Conservation (phyloP, 2,329 filamentous ascomycete genomes). For the Aspergillus brasiliensis region DNA sequence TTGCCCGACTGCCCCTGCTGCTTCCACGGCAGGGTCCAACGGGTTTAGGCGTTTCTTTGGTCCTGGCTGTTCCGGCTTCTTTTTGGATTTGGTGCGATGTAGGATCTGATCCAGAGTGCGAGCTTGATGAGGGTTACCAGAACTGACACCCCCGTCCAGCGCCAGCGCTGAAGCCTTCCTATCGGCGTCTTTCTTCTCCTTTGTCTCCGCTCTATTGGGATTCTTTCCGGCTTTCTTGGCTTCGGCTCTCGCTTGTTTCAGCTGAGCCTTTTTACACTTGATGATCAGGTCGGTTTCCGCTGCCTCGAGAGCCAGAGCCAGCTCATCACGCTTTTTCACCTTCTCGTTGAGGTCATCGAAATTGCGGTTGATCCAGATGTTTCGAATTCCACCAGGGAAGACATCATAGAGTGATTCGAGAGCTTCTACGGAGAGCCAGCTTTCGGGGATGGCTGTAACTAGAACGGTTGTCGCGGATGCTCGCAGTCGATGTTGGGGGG, state of each 20-base stretch:
- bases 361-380: slow-evolving; percentile 95
- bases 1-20: slow-evolving; percentile 55
- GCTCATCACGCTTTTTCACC: slow-evolving; percentile 70
- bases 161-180: slow-evolving; percentile 49
- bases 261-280: slow-evolving; percentile 74
- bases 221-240: slow-evolving; percentile 61
- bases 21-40: slow-evolving; percentile 52
- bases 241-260: slow-evolving; percentile 68
- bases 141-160: slow-evolving; percentile 54
- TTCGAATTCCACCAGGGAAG: slow-evolving; percentile 90
- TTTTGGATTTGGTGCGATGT: slow-evolving; percentile 24
- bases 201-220: slow-evolving; percentile 37
- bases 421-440: slow-evolving; percentile 85
- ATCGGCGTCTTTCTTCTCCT: slow-evolving; percentile 55
- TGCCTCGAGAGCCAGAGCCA: slow-evolving; percentile 72
- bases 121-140: slow-evolving; percentile 60
- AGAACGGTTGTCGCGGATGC: slow-evolving; percentile 95
- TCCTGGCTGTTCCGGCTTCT: slow-evolving; percentile 15
- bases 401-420: slow-evolving; percentile 87
- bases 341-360: slow-evolving; percentile 82
- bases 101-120: slow-evolving; percentile 53
- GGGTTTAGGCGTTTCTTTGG: slow-evolving; percentile 27
- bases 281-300: slow-evolving; percentile 86
- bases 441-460: slow-evolving; percentile 83
- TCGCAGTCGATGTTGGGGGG: slow-evolving; percentile 87